Evolutionary conservation across 2,329 filamentous ascomycete genomes (phyloP).

Genomic region (Claviceps quebecensis): DNA sequence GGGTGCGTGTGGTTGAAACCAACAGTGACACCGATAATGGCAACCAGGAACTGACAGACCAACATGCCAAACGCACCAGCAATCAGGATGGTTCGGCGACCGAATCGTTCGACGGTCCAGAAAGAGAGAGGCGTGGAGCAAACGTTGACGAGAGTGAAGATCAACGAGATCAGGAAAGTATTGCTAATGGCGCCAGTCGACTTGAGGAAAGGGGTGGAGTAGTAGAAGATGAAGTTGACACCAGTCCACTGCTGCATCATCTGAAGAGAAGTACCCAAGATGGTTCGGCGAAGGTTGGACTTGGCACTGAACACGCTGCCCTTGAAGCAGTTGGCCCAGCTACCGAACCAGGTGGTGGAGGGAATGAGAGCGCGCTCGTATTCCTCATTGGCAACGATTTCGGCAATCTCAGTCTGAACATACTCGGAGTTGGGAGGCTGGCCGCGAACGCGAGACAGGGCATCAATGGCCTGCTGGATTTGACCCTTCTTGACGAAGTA

Average conservation of each 20-base stretch:
- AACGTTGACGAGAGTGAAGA: constrained; percentile 83
- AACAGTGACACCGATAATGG: constrained; percentile 54
- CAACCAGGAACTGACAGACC: constrained; percentile 75
- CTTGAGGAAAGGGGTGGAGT: constrained; percentile 73
- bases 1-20: constrained; percentile 37
- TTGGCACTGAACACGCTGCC: constrained; percentile 48
- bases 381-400: constrained; percentile 81
- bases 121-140: constrained; percentile 76
- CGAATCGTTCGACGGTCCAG: constrained; percentile 69
- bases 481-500: constrained; percentile 71
- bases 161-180: constrained; percentile 68
- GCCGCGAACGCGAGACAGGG: constrained; percentile 57
- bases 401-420: constrained; percentile 68
- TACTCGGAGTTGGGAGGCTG: constrained; percentile 59
- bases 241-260: constrained; percentile 79
- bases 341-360: constrained; percentile 46
- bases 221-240: constrained; percentile 90
- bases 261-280: constrained; percentile 59
- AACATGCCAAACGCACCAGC: constrained; percentile 71
- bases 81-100: constrained; percentile 68
- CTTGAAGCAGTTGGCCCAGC: constrained; percentile 56
- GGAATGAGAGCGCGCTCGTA: constrained; percentile 64
- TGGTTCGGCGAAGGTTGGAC: constrained; percentile 55
- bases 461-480: constrained; percentile 46
- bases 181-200: constrained; percentile 62